Evolutionary conservation across 345 rosid species (phyloP), one percentile per base, ranked within the genome.

Genomic region (Populus davidiana): DNA sequence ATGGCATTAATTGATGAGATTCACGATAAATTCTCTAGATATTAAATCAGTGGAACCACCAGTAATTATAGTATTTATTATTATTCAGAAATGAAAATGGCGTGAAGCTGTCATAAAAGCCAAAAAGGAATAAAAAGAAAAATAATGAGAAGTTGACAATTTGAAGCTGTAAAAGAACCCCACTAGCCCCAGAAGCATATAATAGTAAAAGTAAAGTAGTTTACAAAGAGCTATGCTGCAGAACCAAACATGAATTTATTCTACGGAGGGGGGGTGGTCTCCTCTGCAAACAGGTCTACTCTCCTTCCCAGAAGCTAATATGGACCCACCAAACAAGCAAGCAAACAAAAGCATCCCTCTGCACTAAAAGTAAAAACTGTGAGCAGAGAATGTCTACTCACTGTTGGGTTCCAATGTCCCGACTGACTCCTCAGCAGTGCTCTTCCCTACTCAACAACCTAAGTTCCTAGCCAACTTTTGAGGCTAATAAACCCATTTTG

Each of bases 211-310:
- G 87, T 43, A 56, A 17, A 29, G 33, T 41, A 6, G 76, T 64
- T 73, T 78, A 36, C 21, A 70, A 36, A 85, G 70, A 84, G 81
- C 71, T 59, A 75, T 77, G 75, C 52, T 31, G 66, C 90, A 83
- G 90, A 80, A 73, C 84, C 84, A 83, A 87, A 83, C 83, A 85
- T 85, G 82, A 39, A 50, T 5, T 62, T 44, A 79, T 67, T 74
- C 72, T 41, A 18, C n/a, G 11, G 78, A 35, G 18, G 47, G 50
- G 72, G 70, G 76, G 79, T 49, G 79, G 75, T 76, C 68, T 38
- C 69, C 72, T 43, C 77, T 72, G 61, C 69, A 54, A 27, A n/a
- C 20, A 66, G 70, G 75, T 43, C 62, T 62, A 59, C 67, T 38
- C 74, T 72, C 56, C 52, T 63, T 47, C 70, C 50, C 23, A 38